Conservation (phyloP, 2,329 filamentous ascomycete species). For the Fusarium buxicola region DNA sequence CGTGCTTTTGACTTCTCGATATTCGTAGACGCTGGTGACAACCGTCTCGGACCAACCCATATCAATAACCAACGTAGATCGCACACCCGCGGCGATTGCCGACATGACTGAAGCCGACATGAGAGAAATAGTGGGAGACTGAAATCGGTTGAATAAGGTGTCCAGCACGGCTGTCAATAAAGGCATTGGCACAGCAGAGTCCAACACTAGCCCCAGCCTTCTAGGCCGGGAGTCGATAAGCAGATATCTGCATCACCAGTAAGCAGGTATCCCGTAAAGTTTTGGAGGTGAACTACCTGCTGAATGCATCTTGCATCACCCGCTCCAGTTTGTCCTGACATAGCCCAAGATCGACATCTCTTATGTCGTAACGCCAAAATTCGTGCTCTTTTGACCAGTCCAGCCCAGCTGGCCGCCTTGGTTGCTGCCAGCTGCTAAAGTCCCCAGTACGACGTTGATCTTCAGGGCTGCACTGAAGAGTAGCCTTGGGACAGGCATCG, state of each 20-base stretch:
- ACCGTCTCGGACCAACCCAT: constrained; percentile 93
- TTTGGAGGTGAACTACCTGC: constrained; percentile 66
- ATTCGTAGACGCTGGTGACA: constrained; percentile 90
- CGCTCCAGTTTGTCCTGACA: constrained; percentile 90
- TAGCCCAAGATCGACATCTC: constrained; percentile 78
- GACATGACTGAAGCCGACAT: constrained; percentile 81
- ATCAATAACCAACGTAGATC: constrained; percentile 88
- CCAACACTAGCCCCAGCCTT: constrained; percentile 79
- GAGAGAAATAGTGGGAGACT: constrained; percentile 83
- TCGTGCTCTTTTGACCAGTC: constrained; percentile 75
- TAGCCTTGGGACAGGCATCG: constrained; percentile 79
- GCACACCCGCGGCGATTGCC: constrained; percentile 81
- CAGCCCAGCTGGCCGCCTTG: constrained; percentile 58
- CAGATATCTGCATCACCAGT: constrained; percentile 61
- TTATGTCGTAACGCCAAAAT: constrained; percentile 83
- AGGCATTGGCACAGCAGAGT: constrained; percentile 80
- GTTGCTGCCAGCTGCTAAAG: constrained; percentile 76
- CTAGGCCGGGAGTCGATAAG: constrained; percentile 81
- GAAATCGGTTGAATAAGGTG: constrained; percentile 83
- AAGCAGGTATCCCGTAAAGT: constrained; percentile 8
- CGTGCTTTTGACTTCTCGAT: constrained; percentile 78
- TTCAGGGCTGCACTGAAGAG: constrained; percentile 78
- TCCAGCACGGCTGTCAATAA: constrained; percentile 81
- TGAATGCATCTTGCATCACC: constrained; percentile 82
- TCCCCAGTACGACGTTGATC: constrained; percentile 83